Base-by-base conservation (phyloP, 2,329 filamentous ascomycete genomes). In the Podosphaera leucotricha region DNA sequence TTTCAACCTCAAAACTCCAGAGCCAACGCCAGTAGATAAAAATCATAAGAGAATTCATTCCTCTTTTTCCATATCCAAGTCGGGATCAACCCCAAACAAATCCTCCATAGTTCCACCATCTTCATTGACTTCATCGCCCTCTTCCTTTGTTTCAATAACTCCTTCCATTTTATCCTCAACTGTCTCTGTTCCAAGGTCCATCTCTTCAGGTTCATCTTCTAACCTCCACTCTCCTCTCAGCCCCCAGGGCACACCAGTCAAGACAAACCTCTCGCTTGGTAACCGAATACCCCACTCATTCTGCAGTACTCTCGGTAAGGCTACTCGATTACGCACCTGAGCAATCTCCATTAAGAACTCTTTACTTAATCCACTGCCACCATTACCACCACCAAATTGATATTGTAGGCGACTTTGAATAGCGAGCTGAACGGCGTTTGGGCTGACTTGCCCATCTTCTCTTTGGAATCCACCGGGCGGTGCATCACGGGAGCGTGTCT, bases 261-360 rank as follows among this genome's bases (percentile, higher is more conserved):
- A 63, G 24, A 79, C 75, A 52, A 79, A 80, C 45, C 75, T 68
- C 61, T 80, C 76, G 52, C 70, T 74, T 1, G 76, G 76, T 47
- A 80, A 58, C 10, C 76, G 62, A 6, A 78, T 67, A 20, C 76
- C 76, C 73, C 75, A 80, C 55, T 80, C 76, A 53, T 71, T 72
- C 37, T 70, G 66, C 11, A 70, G 63, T 15, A 80, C 70, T 48
- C 69, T 67, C 18, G 76, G 76, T 49, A 85, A 60, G 1, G 68
- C 70, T 22, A 78, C 65, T 53, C 71, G 72, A 61, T 85, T 85
- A 49, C 76, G 64, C 56, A 80, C 75, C 49, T 69, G 66, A 11
- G 80, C 81, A n/a, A 84, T 64, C 57, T 85, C 79, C 46, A 77
- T 63, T 64, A 86, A 67, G 59, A 80, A 85, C 51, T 87, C 81